Evolutionary conservation across 2,329 filamentous ascomycete species (phyloP).

Genomic region (Aureobasidium sp.): DNA sequence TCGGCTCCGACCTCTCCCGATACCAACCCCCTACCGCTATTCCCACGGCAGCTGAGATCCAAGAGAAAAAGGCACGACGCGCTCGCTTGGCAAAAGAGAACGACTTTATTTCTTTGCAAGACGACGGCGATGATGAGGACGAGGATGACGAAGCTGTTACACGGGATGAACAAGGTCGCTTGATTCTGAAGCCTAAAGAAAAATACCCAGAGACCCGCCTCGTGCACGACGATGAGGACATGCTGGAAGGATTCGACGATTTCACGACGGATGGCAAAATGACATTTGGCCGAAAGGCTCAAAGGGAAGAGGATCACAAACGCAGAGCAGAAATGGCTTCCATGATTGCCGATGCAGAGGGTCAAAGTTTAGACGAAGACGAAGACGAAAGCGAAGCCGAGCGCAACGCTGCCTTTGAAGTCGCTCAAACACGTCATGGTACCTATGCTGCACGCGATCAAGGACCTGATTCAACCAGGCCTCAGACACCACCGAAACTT

Average conservation of each 20-base stretch:
- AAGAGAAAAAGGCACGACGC: conserved; percentile 82
- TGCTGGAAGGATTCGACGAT: conserved; percentile 88
- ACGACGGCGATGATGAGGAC: conserved; percentile 44
- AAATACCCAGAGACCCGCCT: conserved; percentile 63
- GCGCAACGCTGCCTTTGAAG: conserved; percentile 73
- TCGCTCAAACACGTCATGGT: conserved; percentile 77
- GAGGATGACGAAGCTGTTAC: conserved; percentile 37
- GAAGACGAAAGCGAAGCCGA: conserved; percentile 59
- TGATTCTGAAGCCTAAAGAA: conserved; percentile 49
- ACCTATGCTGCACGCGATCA: conserved; percentile 59
- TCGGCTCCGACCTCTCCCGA: conserved; percentile 46
- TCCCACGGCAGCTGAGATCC: conserved; percentile 76
- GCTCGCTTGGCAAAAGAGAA: conserved; percentile 68
- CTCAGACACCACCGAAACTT: conserved; percentile 63
- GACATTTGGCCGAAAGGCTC: conserved; percentile 69
- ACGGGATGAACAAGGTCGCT: conserved; percentile 35
- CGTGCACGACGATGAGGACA: conserved; percentile 79
- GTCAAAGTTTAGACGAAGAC: conserved; percentile 46
- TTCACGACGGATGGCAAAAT: conserved; percentile 74
- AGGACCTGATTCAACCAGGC: conserved; percentile 33
- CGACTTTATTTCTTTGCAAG: conserved; percentile 59
- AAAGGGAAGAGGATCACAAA: conserved; percentile 57
- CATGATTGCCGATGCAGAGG: conserved; percentile 74
- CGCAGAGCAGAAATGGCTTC: conserved; percentile 74
- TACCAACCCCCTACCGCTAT: conserved; percentile 45